A percentile compares a stretch with the other conserved stretches of the same genome.
phyloP scores from a whole-genome alignment of 331 rosid species.

The Spiraea crenata region DNA sequence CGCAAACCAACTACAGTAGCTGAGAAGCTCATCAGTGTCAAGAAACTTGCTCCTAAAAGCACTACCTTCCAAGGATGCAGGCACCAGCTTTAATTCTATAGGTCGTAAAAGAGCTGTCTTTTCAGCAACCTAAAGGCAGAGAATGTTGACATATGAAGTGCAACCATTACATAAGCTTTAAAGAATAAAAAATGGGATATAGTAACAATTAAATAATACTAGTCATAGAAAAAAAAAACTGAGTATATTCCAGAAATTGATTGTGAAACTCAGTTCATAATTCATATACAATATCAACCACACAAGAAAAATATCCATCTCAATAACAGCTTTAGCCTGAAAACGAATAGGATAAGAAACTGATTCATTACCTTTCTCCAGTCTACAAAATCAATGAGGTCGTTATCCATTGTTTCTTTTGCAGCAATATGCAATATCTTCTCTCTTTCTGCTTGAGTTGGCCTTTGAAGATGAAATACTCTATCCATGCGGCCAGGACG shows the following conservation, averaged over 20 bases:
- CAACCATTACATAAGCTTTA: not conserved
- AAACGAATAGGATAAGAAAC: constrained; percentile 15
- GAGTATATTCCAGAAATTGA: not conserved
- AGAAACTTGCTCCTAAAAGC: constrained; percentile 87
- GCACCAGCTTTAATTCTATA: constrained; percentile 82
- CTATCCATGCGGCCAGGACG: constrained; percentile 99
- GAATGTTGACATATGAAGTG: constrained; percentile 13
- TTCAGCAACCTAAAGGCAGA: constrained; percentile 78
- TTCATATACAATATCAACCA: not conserved
- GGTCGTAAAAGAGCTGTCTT: constrained; percentile 88
- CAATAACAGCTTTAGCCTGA: constrained; percentile 5
- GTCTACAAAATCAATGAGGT: constrained; percentile 80
- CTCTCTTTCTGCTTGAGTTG: constrained; percentile 90
- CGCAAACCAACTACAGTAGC: constrained; percentile 83
- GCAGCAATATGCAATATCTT: constrained; percentile 72
- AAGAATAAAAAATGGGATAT: not conserved
- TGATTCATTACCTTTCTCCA: constrained; percentile 76
- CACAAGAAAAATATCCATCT: constrained; percentile 14
- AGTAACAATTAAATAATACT: not conserved
- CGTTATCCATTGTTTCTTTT: constrained; percentile 84
- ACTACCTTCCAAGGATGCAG: constrained; percentile 86
- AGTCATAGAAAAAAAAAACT: not conserved
- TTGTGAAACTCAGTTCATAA: not conserved
- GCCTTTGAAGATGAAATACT: constrained; percentile 95
- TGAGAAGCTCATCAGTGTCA: constrained; percentile 84